A percentile compares a stretch with the other conserved stretches of the same genome.
These are phyloP conservation scores for Echria macrotheca DNA, from an alignment of 495 filamentous ascomycete species.

Conservation along the genomic window DNA sequence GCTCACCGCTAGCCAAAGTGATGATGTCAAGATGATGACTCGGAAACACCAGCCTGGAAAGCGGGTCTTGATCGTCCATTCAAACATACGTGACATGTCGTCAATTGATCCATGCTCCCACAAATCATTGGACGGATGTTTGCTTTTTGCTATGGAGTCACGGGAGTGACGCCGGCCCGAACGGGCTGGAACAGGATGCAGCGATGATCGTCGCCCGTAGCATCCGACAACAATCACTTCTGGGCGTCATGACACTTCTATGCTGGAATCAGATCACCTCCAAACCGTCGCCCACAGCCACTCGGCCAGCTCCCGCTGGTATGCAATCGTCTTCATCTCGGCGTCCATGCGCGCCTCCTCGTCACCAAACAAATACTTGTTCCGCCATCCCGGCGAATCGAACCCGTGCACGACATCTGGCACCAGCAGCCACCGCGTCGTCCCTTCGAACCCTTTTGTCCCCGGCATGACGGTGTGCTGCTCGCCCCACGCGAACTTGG, in stretches of 20 bases:
- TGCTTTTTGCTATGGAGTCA: too few species aligned
- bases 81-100: too few species aligned
- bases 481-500: slow-evolving; percentile 29
- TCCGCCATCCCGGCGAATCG: slow-evolving; percentile 22
- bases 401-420: slow-evolving; percentile 37
- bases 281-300: slow-evolving; percentile 30
- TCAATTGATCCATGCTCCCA: too few species aligned
- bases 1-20: neutral
- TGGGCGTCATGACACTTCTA: too few species aligned
- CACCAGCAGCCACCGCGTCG: slow-evolving; percentile 33
- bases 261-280: too few species aligned
- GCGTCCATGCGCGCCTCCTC: slow-evolving; percentile 27
- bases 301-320: slow-evolving; percentile 29
- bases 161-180: too few species aligned
- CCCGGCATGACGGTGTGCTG: slow-evolving; percentile 9
- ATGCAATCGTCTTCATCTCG: slow-evolving; percentile 31
- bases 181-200: too few species aligned
- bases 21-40: neutral
- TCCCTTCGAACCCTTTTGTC: slow-evolving; percentile 14
- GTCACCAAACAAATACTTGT: slow-evolving; percentile 19
- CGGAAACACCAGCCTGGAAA: neutral
- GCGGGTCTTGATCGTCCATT: too few species aligned
- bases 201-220: too few species aligned
- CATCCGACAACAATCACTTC: too few species aligned
- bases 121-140: too few species aligned